These are phyloP conservation scores for Ruellia speciosa DNA, from an alignment of 305 asterid genomes.

Conservation along the genomic window DNA sequence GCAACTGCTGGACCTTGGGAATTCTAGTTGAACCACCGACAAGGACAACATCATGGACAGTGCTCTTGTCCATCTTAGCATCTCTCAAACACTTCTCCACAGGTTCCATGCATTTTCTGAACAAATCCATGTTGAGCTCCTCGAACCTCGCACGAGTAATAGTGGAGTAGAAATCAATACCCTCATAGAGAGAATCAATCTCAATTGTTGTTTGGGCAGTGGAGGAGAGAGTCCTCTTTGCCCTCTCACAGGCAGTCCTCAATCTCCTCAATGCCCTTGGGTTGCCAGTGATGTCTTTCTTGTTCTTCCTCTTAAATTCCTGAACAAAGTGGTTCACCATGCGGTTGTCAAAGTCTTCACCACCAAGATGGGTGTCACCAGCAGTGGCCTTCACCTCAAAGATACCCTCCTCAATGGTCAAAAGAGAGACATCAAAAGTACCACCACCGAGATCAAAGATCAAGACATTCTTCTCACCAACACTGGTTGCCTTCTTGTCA, in stretches of 20 bases:
- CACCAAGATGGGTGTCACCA: constrained; percentile 87
- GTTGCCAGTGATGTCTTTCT: constrained; percentile 64
- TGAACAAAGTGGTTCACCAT: constrained; percentile 82
- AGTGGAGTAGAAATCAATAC: constrained; percentile 71
- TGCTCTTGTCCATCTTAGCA: constrained; percentile 83
- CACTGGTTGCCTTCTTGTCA: constrained; percentile 79
- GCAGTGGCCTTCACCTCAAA: constrained; percentile 86
- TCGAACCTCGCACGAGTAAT: constrained; percentile 79
- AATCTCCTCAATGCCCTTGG: constrained; percentile 60
- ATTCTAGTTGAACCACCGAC: constrained; percentile 81
- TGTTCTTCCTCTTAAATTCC: constrained; percentile 74
- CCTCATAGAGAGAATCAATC: constrained; percentile 71
- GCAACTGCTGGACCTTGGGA: constrained; percentile 70
- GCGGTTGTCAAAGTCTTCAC: constrained; percentile 76
- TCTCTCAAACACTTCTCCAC: constrained; percentile 80
- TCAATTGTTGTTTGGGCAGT: constrained; percentile 80
- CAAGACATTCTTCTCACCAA: constrained; percentile 75
- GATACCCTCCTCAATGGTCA: constrained; percentile 75
- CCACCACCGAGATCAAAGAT: constrained; percentile 87
- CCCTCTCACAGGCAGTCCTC: constrained; percentile 78
- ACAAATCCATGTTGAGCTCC: constrained; percentile 79
- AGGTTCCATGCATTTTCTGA: constrained; percentile 79
- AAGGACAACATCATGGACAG: constrained; percentile 65
- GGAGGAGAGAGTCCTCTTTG: constrained; percentile 72
- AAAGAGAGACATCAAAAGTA: constrained; percentile 69